Evolutionary conservation across 2,329 filamentous ascomycete genomes (phyloP).

Genomic region (Colletotrichum sp.): DNA sequence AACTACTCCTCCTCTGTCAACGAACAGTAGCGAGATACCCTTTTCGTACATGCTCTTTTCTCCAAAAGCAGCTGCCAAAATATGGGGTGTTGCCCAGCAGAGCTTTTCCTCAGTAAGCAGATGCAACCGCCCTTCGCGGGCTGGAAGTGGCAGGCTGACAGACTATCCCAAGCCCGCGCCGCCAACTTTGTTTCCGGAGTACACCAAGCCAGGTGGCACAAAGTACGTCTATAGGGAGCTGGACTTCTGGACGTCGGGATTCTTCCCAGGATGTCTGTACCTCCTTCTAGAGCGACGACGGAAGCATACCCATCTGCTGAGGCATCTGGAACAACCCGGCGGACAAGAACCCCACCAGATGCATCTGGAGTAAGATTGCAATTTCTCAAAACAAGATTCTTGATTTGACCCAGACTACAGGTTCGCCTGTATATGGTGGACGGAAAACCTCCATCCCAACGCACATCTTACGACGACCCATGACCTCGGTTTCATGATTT

Average conservation of each 20-base stretch:
- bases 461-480: conserved; percentile 39
- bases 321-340: neutral
- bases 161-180: conserved; percentile 2
- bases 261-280: conserved; percentile 51
- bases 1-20: neutral
- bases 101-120: neutral
- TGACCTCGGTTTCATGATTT: conserved; percentile 49
- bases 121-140: no score
- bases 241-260: conserved; percentile 53
- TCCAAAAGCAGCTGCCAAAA: neutral
- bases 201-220: conserved; percentile 38
- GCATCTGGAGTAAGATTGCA: conserved; percentile 27
- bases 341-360: conserved; percentile 24
- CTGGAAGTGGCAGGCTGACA: neutral
- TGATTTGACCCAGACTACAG: neutral
- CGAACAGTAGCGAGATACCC: neutral
- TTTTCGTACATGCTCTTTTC: conserved; percentile 3
- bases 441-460: conserved; percentile 38
- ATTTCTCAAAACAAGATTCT: neutral
- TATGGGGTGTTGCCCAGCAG: conserved; percentile 17
- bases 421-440: conserved; percentile 47
- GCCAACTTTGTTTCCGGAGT: conserved; percentile 36
- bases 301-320: conserved; percentile 25
- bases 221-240: conserved; percentile 43
- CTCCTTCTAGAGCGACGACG: conserved; percentile 40